These are phyloP conservation scores for Butyriboletus loyo DNA, from an alignment of 768 basidiomycete genomes.

Conservation along the genomic window DNA sequence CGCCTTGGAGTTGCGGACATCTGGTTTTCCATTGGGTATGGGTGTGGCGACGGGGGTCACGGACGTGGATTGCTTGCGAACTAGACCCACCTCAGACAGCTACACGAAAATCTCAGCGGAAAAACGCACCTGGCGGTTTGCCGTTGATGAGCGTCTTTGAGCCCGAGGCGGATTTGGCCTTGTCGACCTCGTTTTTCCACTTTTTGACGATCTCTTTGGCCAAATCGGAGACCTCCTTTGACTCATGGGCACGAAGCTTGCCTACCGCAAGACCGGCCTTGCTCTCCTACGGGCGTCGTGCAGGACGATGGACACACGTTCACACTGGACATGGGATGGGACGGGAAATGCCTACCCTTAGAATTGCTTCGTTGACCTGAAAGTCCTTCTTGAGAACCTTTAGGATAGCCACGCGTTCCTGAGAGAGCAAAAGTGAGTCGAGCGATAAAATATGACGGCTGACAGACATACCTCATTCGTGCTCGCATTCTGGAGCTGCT, in stretches of 20 bases:
- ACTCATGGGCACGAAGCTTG: slow-evolving; percentile 73
- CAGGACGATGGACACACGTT: slow-evolving; percentile 2
- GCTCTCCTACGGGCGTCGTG: slow-evolving; percentile 61
- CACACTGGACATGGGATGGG: neutral
- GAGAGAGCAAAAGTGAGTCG: neutral
- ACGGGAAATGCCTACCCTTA: slow-evolving; percentile 56
- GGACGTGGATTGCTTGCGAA: slow-evolving; percentile 34
- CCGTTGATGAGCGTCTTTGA: slow-evolving; percentile 15
- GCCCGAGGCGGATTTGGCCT: slow-evolving; percentile 42
- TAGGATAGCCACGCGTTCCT: slow-evolving; percentile 67
- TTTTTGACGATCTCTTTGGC: slow-evolving; percentile 91
- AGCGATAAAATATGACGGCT: neutral
- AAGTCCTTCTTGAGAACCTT: slow-evolving; percentile 61
- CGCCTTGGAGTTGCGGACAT: slow-evolving; percentile 56
- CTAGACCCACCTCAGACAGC: slow-evolving; percentile 9
- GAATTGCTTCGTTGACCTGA: slow-evolving; percentile 65
- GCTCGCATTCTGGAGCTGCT: slow-evolving; percentile 67
- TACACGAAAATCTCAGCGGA: no score
- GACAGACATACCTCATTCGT: slow-evolving; percentile 50
- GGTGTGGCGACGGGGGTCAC: slow-evolving; percentile 37
- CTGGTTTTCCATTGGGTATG: slow-evolving; percentile 32
- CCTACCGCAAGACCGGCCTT: slow-evolving; percentile 91
- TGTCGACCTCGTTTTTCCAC: slow-evolving; percentile 89
- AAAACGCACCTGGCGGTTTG: slow-evolving; percentile 37
- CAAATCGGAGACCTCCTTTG: slow-evolving; percentile 71